Evolutionary conservation across 2,329 filamentous ascomycete species (phyloP).

Genomic region (Stachybotrys chlorohalonatus): DNA sequence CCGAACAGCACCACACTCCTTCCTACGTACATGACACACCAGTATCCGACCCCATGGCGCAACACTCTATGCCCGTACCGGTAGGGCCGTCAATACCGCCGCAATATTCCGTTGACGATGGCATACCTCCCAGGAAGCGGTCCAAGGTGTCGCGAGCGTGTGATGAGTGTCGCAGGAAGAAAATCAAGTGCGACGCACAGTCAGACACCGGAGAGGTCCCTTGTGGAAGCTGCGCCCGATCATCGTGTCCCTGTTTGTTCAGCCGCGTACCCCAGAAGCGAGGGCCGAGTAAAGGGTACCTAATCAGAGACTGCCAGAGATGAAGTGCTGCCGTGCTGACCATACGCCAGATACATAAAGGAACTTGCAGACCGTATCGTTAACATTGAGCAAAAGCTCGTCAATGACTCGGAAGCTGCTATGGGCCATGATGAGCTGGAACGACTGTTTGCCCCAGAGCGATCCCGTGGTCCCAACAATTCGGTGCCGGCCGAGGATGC

Average conservation of each 20-base stretch:
- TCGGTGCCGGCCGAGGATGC: conserved; percentile 15
- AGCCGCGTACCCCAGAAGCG: conserved; percentile 82
- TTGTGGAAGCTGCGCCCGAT: conserved; percentile 74
- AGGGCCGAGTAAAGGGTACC: conserved; percentile 79
- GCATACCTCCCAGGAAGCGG: conserved; percentile 62
- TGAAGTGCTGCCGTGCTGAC: conserved; percentile 50
- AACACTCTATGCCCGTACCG: conserved; percentile 24
- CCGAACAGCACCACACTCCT: conserved; percentile 25
- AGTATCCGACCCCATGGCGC: conserved; percentile 24
- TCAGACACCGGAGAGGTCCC: conserved; percentile 64
- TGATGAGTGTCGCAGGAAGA: conserved; percentile 82
- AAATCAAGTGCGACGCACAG: conserved; percentile 79
- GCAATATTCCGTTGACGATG: conserved; percentile 39
- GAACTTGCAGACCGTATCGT: conserved; percentile 80
- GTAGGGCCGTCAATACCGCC: conserved; percentile 26
- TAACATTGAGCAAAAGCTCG: conserved; percentile 69
- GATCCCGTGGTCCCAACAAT: conserved; percentile 19
- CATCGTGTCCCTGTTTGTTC: conserved; percentile 71
- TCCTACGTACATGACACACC: conserved; percentile 28
- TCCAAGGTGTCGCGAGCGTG: conserved; percentile 84
- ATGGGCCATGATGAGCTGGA: conserved; percentile 38
- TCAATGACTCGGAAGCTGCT: conserved; percentile 33
- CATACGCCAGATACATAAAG: conserved; percentile 61
- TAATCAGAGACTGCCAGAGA: conserved; percentile 78
- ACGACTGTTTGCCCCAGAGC: conserved; percentile 24